A percentile compares a stretch with the other conserved stretches of the same genome.
phyloP scores from a whole-genome alignment of 805 yeast genomes.

The Torulaspora microellipsoides region DNA sequence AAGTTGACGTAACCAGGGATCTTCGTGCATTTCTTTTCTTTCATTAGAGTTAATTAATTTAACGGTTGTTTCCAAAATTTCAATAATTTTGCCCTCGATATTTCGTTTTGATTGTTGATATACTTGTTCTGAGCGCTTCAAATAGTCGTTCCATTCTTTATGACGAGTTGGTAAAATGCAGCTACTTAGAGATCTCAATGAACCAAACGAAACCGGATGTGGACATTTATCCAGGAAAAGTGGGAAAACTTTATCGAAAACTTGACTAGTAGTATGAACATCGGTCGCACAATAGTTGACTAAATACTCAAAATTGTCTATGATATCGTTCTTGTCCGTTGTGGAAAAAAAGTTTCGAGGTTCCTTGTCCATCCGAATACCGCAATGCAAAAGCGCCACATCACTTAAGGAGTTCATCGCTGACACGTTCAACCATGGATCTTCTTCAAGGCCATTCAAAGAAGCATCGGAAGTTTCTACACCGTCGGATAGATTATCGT shows the following conservation, averaged over 20 bases:
- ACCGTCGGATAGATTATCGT: conserved; percentile 27
- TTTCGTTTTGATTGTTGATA: conserved; percentile 54
- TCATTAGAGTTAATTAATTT: conserved; percentile 39
- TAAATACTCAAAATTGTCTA: conserved; percentile 52
- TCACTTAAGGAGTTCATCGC: conserved; percentile 74
- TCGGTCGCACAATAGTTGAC: conserved; percentile 83
- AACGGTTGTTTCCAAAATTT: conserved; percentile 58
- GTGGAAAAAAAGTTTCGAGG: conserved; percentile 61
- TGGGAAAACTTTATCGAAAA: conserved; percentile 67
- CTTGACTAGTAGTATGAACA: conserved; percentile 67
- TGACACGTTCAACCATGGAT: conserved; percentile 83
- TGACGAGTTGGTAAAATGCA: conserved; percentile 73
- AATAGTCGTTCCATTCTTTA: conserved; percentile 64
- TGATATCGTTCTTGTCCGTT: conserved; percentile 48
- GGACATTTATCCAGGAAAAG: conserved; percentile 65
- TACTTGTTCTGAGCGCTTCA: conserved; percentile 60
- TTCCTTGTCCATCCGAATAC: conserved; percentile 58
- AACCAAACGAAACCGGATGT: conserved; percentile 93
- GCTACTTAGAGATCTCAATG: conserved; percentile 66
- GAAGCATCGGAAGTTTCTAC: background rate
- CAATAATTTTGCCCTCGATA: conserved; percentile 55
- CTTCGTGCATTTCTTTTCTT: conserved; percentile 39
- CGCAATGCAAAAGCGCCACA: conserved; percentile 77
- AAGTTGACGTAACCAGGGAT: conserved; percentile 88
- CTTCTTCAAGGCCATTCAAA: conserved; percentile 39